Percentiles rank a stretch among this genome's conserved stretches.
These are phyloP conservation scores for Aspergillus steynii DNA, from an alignment of 495 filamentous ascomycete species.

Conservation along the genomic window DNA sequence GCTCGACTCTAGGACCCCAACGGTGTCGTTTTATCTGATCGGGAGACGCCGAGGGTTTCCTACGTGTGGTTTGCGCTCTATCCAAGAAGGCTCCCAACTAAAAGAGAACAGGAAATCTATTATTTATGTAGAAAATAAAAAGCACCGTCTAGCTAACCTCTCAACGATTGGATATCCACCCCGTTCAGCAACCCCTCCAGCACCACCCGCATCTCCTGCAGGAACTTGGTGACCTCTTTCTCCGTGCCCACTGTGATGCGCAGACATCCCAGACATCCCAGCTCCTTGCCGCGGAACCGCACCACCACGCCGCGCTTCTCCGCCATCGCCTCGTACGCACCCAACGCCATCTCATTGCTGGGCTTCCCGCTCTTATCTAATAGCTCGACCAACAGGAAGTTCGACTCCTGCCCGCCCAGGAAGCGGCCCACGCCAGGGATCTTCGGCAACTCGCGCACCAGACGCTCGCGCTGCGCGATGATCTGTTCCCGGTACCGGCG, in stretches of 20 bases:
- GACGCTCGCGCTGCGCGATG: slow-evolving; percentile 70
- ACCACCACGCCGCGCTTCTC: slow-evolving; percentile 91
- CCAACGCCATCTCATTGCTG: slow-evolving; percentile 73
- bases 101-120: too few species aligned
- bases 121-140: too few species aligned
- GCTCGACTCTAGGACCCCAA: too few species aligned
- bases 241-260: slow-evolving; percentile 92
- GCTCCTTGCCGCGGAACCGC: slow-evolving; percentile 87
- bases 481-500: slow-evolving; percentile 63
- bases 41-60: too few species aligned
- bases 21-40: too few species aligned
- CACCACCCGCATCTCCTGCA: slow-evolving; percentile 65
- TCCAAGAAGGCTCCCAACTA: too few species aligned
- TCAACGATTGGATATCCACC: slow-evolving; percentile 27
- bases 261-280: slow-evolving; percentile 84
- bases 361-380: slow-evolving; percentile 71
- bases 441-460: slow-evolving; percentile 70
- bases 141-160: not conserved
- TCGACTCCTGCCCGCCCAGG: slow-evolving; percentile 75
- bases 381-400: slow-evolving; percentile 90
- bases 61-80: too few species aligned
- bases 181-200: slow-evolving; percentile 49
- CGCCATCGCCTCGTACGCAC: slow-evolving; percentile 79
- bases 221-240: slow-evolving; percentile 74
- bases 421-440: slow-evolving; percentile 80